Conservation (phyloP, 2,329 filamentous ascomycete species). For the Trichoderma sp. region DNA sequence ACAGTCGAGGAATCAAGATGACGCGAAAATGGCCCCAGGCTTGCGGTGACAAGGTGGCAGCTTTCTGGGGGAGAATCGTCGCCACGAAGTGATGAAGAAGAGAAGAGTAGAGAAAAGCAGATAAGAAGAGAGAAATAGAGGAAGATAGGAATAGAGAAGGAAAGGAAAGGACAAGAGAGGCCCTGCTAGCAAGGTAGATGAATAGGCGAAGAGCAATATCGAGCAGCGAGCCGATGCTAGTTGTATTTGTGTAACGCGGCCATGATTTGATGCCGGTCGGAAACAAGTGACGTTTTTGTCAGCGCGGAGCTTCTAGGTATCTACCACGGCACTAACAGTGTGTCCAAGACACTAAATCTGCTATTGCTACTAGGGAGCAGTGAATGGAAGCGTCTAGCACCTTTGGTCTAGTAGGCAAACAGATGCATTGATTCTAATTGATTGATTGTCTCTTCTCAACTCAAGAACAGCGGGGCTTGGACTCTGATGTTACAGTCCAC, state of each 20-base stretch:
- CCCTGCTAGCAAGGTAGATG: not conserved
- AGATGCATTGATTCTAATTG: not conserved
- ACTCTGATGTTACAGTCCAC: not conserved
- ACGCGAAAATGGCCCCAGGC: not conserved
- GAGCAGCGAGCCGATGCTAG: not conserved
- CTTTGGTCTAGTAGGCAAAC: not conserved
- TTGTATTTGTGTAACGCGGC: not conserved
- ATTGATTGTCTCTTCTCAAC: not conserved
- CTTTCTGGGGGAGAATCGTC: not conserved
- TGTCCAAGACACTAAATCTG: not conserved
- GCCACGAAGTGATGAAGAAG: not conserved
- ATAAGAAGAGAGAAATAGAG: not conserved
- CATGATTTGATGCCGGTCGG: not conserved
- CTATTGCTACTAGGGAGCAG: not conserved
- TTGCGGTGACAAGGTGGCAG: constrained; percentile 1
- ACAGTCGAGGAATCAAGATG: not conserved
- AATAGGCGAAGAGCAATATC: constrained; percentile 7
- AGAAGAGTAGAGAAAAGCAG: not conserved
- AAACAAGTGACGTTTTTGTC: not conserved
- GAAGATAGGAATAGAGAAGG: not conserved
- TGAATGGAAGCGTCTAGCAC: not conserved
- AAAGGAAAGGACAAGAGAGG: not conserved
- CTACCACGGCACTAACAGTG: not conserved
- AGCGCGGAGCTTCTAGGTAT: not conserved
- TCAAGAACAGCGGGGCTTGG: not conserved